Evolutionary conservation across 805 yeast species (phyloP).

Genomic region (Isabelozyma heimii): DNA sequence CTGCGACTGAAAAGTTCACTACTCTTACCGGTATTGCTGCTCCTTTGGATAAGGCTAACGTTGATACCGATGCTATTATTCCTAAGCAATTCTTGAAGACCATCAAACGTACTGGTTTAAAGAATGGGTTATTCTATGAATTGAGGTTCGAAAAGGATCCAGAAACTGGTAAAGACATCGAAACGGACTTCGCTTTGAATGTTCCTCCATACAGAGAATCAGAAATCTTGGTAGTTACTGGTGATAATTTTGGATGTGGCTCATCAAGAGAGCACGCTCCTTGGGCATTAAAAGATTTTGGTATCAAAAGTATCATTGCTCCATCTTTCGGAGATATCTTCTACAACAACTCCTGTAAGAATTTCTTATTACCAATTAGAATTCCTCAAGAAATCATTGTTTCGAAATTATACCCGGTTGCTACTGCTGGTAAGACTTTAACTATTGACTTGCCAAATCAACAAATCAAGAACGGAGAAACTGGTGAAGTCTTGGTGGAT

Average conservation of each 20-base stretch:
- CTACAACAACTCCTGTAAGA: conserved; percentile 95
- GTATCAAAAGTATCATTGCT: conserved; percentile 92
- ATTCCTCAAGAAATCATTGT: conserved; percentile 74
- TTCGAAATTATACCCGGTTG: conserved; percentile 75
- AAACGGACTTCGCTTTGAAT: conserved; percentile 90
- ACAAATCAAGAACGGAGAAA: conserved; percentile 68
- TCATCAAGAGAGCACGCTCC: conserved; percentile 99
- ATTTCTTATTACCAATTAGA: conserved; percentile 91
- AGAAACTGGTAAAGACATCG: conserved; percentile 65
- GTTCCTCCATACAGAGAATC: conserved; percentile 79
- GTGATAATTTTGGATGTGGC: conserved; percentile 98
- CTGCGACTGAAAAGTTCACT: conserved; percentile 64
- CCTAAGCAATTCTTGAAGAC: conserved; percentile 98
- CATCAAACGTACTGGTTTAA: conserved; percentile 93
- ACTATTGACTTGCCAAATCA: conserved; percentile 87
- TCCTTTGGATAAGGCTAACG: conserved; percentile 90
- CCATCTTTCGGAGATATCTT: conserved; percentile 98
- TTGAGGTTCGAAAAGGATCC: conserved; percentile 68
- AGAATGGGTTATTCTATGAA: conserved; percentile 87
- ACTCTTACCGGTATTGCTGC: conserved; percentile 86
- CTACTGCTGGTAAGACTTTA: conserved; percentile 66
- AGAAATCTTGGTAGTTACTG: conserved; percentile 83
- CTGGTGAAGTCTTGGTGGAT: conserved; percentile 61
- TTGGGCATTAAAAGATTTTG: conserved; percentile 98
- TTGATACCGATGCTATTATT: conserved; percentile 97